Evolutionary conservation across 352 stramenopile genomes (phyloP).

Genomic region (Thalassiosira livingstoniorum): DNA sequence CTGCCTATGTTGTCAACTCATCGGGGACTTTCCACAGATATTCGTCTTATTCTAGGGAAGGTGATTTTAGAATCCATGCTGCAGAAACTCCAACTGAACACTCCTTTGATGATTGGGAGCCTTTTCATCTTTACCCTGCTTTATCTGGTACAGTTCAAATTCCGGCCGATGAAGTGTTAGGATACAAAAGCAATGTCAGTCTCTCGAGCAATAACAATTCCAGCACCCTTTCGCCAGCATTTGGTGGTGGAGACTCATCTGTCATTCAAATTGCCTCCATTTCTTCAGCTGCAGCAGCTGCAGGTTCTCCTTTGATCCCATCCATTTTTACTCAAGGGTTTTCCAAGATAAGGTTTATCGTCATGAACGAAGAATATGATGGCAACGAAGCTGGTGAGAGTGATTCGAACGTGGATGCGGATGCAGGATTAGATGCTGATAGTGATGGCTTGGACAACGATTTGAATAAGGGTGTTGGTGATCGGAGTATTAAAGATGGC

Average conservation of each 20-base stretch:
- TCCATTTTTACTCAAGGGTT: constrained; percentile 31
- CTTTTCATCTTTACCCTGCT: constrained; percentile 17
- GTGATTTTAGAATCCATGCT: neutral
- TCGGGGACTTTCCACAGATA: constrained; percentile 11
- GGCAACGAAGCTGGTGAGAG: too few species aligned
- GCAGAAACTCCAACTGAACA: constrained; percentile 15
- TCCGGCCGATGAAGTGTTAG: neutral
- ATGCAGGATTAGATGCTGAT: too few species aligned
- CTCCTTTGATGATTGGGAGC: constrained; percentile 31
- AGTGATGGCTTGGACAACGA: neutral
- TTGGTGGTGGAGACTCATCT: constrained; percentile 13
- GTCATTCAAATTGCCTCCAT: constrained; percentile 21
- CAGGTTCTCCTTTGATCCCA: constrained; percentile 10
- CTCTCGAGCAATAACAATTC: neutral
- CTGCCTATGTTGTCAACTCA: constrained; percentile 32
- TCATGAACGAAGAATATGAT: too few species aligned
- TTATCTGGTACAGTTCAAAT: neutral
- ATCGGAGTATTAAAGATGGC: too few species aligned
- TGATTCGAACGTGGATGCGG: too few species aligned
- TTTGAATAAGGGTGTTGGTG: neutral
- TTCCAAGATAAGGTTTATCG: constrained; percentile 16
- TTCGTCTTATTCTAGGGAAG: neutral
- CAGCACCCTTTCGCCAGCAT: neutral
- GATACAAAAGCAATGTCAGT: neutral
- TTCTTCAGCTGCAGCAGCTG: constrained; percentile 10